Percentiles rank a stretch among this genome's conserved stretches.
Conservation (phyloP, 768 basidiomycete species). For the Lentinula lateritia region DNA sequence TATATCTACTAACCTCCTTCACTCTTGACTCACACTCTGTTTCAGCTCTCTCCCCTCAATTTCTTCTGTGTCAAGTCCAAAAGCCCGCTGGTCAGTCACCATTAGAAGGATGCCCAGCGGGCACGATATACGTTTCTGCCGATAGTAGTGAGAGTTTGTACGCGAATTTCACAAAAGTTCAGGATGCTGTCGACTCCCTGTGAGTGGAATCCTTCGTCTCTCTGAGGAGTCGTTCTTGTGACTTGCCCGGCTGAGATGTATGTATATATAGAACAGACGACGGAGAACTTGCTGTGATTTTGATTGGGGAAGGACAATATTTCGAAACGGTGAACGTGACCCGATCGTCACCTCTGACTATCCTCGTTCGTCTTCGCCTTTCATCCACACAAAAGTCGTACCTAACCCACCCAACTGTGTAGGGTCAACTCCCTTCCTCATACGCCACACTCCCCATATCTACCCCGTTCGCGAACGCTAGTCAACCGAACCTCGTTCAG, state of each 20-base stretch:
- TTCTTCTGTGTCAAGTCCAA: constrained; percentile 45
- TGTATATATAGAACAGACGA: constrained; percentile 29
- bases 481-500: constrained; percentile 43
- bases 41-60: constrained; percentile 38
- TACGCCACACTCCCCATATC: constrained; percentile 21
- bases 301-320: constrained; percentile 56
- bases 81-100: constrained; percentile 38
- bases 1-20: no score
- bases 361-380: constrained; percentile 35
- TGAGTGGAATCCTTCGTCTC: constrained; percentile 20
- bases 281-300: constrained; percentile 35
- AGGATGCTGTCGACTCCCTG: constrained; percentile 54
- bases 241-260: no score
- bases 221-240: no score
- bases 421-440: constrained; percentile 47
- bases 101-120: constrained; percentile 46
- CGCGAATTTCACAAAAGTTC: constrained; percentile 44
- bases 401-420: not conserved
- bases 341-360: constrained; percentile 44
- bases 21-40: not conserved
- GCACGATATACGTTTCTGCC: constrained; percentile 55
- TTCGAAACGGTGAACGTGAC: constrained; percentile 56
- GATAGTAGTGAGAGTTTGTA: constrained; percentile 29
- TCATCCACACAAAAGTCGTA: no score
- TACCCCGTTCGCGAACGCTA: constrained; percentile 34